Evolutionary conservation across 169 alveolate genomes (phyloP).

Genomic region (Cryptosporidium bovis): DNA sequence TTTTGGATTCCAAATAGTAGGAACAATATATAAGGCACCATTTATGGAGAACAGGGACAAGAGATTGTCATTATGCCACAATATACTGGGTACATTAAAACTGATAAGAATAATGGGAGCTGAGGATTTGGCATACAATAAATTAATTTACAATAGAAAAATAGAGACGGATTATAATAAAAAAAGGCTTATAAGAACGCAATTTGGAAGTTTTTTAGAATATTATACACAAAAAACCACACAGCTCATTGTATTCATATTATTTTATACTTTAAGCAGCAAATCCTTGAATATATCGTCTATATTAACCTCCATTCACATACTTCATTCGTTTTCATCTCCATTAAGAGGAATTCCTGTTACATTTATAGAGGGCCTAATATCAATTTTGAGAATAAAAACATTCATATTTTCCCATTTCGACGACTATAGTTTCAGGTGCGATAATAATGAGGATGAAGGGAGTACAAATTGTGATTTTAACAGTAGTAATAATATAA

Average conservation of each 20-base stretch:
- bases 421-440: neutral
- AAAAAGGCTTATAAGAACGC: constrained; percentile 63
- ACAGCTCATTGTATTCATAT: constrained; percentile 50
- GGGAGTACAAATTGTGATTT: constrained; percentile 43
- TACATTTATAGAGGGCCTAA: constrained; percentile 63
- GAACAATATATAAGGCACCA: constrained; percentile 66
- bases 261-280: constrained; percentile 36
- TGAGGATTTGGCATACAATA: constrained; percentile 24
- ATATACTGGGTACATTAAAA: constrained; percentile 45
- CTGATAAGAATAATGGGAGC: constrained; percentile 67
- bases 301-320: constrained; percentile 61
- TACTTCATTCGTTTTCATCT: constrained; percentile 60
- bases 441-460: constrained; percentile 14
- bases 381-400: constrained; percentile 47
- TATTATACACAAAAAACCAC: constrained; percentile 59
- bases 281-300: constrained; percentile 19
- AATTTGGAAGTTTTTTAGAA: constrained; percentile 70
- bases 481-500: neutral
- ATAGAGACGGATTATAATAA: constrained; percentile 17
- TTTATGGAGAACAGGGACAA: constrained; percentile 51
- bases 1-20: constrained; percentile 50
- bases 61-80: constrained; percentile 61
- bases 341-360: constrained; percentile 73
- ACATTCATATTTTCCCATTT: constrained; percentile 28
- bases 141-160: constrained; percentile 17